Percentiles rank a stretch among this genome's conserved stretches.
Conservation (phyloP, 805 yeast genomes). For the Danielozyma ontarioensis region DNA sequence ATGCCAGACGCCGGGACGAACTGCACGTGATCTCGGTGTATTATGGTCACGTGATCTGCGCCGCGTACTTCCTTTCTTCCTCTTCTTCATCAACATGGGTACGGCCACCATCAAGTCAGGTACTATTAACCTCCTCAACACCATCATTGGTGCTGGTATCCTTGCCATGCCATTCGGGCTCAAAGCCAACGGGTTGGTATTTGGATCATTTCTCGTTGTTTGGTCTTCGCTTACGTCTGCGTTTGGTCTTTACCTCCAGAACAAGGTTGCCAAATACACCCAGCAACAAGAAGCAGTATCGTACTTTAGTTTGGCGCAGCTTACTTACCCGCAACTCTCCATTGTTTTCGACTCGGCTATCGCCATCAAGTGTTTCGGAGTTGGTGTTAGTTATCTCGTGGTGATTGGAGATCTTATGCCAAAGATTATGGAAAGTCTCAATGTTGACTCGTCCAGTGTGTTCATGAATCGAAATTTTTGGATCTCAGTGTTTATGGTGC, state of each 20-base stretch:
- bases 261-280: constrained; percentile 51
- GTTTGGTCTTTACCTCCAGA: constrained; percentile 62
- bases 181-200: constrained; percentile 57
- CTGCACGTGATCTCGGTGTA: too few species aligned
- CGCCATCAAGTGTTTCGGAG: constrained; percentile 76
- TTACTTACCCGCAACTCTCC: constrained; percentile 67
- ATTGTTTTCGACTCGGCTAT: constrained; percentile 72
- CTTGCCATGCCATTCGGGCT: constrained; percentile 73
- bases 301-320: constrained; percentile 41
- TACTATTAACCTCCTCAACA: constrained; percentile 61
- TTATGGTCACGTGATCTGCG: too few species aligned
- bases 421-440: constrained; percentile 38
- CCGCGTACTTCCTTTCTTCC: not conserved
- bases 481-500: constrained; percentile 46
- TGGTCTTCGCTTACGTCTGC: constrained; percentile 64
- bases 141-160: constrained; percentile 78
- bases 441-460: constrained; percentile 16
- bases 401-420: constrained; percentile 78
- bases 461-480: constrained; percentile 43
- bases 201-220: constrained; percentile 52
- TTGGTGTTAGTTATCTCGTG: constrained; percentile 64
- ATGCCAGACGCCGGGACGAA: too few species aligned
- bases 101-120: constrained; percentile 13
- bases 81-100: constrained; percentile 6
- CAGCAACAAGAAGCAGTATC: constrained; percentile 38